Evolutionary conservation across 2,329 filamentous ascomycete species (phyloP), one percentile per base, ranked within the genome.

Genomic region (Diplodia mutila): DNA sequence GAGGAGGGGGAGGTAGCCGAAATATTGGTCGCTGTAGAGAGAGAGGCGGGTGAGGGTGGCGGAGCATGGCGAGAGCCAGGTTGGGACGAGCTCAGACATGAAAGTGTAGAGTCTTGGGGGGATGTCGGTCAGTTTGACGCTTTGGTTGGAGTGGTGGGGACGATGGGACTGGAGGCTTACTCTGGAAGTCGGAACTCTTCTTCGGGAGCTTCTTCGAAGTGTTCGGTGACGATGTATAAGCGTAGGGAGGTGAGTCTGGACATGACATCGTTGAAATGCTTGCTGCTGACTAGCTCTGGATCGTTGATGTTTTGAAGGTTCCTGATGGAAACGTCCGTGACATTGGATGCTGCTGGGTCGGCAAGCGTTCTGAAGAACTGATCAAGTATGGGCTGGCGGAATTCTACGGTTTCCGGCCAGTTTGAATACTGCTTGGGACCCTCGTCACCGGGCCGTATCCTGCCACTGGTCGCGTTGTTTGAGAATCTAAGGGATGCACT

Each of bases 1-100:
- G 54, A 80, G 73, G 21, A 75, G 74, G 0, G 80, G 81, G 3
- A 76, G 76, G 71, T 77, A 83, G 1, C 83, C 79, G 70, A 78
- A 84, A 59, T 78, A 80, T 0, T 77, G 70, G 9, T 68, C 69
- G 4, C 69, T 51, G 7, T 64, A 54, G 4, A 72, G 74, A 67
- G 75, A 82, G 0, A 85, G 68, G 0, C 78, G 80, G 5, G 85
- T 73, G 21, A 80, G 76, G 0, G 71, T 76, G 48, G 75, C 71
- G 14, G 73, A 68, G 2, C 54, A 5, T 0, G 73, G 74, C 9
- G 53, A 21, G 2, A 77, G 68, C 74, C 74, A 77, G 9, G 66
- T 49, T 2, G 59, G 27, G 1, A 57, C 59, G 2, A 77, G 68
- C 25, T 72, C 67, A 0, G 52, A 9, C 16, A 67, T 69, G 67